These are phyloP conservation scores for Mycena polygramma DNA, from an alignment of 768 basidiomycete species.

Conservation along the genomic window DNA sequence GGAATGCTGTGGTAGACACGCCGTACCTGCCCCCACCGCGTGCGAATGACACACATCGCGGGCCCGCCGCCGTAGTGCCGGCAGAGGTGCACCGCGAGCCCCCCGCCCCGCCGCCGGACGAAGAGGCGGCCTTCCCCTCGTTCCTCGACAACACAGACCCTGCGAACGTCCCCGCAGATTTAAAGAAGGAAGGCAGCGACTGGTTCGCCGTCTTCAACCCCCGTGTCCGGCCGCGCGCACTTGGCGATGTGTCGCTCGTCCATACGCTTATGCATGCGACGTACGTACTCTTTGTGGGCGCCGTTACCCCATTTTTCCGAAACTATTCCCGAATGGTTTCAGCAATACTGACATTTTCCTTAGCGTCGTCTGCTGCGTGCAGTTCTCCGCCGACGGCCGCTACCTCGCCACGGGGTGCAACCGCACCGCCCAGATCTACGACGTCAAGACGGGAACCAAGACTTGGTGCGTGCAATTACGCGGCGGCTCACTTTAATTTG, in stretches of 20 bases:
- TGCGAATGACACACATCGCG: neutral
- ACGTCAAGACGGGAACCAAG: constrained; percentile 88
- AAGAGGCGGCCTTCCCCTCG: constrained; percentile 1
- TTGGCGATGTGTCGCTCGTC: constrained; percentile 79
- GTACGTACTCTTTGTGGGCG: constrained; percentile 53
- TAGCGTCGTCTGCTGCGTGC: constrained; percentile 86
- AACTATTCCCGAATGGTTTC: neutral
- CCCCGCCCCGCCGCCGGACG: neutral
- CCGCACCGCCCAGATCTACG: constrained; percentile 94
- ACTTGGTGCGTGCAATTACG: constrained; percentile 75
- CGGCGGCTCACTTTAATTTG: constrained; percentile 8
- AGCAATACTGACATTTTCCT: neutral
- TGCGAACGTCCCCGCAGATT: constrained; percentile 61
- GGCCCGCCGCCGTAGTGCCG: neutral
- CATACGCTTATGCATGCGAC: constrained; percentile 89
- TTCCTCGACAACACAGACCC: constrained; percentile 67
- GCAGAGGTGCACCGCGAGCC: neutral
- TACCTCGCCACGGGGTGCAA: constrained; percentile 95
- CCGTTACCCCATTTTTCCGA: neutral
- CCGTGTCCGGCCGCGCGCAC: constrained; percentile 66
- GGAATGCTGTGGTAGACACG: neutral
- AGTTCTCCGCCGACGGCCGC: constrained; percentile 94
- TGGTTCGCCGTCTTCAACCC: constrained; percentile 92
- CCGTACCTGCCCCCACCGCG: constrained; percentile 19
- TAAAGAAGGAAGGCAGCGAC: constrained; percentile 77